Percentiles rank a stretch among this genome's conserved stretches.
These are phyloP conservation scores for Zizania palustris DNA, from an alignment of 202 grass and related monocot species.

Conservation along the genomic window DNA sequence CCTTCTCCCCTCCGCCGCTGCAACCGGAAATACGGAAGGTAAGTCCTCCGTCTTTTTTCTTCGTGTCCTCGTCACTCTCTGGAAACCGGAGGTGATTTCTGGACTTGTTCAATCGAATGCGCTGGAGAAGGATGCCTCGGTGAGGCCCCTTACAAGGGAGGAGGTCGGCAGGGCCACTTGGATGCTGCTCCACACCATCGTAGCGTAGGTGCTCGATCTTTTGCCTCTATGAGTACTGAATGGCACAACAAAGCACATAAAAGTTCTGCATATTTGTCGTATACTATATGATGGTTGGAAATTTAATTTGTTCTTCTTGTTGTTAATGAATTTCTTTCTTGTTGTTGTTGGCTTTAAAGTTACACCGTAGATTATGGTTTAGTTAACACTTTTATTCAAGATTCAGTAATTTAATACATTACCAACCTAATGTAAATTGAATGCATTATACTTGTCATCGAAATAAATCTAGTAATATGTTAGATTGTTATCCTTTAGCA, in stretches of 20 bases:
- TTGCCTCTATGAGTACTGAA: conserved; percentile 46
- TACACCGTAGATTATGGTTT: too few relatives aligned
- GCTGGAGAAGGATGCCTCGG: conserved; percentile 54
- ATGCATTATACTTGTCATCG: too few relatives aligned
- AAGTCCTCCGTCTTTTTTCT: not conserved
- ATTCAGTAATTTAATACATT: too few relatives aligned
- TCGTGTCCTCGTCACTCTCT: not conserved
- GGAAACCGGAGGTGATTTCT: not conserved
- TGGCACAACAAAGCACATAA: not conserved
- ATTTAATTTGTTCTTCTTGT: too few relatives aligned
- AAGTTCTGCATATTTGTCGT: not conserved
- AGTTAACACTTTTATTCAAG: too few relatives aligned
- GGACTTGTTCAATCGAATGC: conserved; percentile 41
- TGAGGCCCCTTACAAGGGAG: conserved; percentile 70
- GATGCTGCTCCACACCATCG: conserved; percentile 89
- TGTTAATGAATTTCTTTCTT: too few relatives aligned
- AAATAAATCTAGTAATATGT: too few relatives aligned
- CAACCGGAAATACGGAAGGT: conserved; percentile 40
- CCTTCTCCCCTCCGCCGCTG: not conserved
- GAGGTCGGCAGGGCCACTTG: conserved; percentile 86
- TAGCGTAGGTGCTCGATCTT: conserved; percentile 76
- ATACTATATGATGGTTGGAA: not conserved
- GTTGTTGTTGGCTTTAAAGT: too few relatives aligned
- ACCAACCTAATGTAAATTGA: too few relatives aligned
- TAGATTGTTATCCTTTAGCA: too few relatives aligned